Conservation (phyloP, 2,329 filamentous ascomycete species). For the Herpotrichia juniperi region DNA sequence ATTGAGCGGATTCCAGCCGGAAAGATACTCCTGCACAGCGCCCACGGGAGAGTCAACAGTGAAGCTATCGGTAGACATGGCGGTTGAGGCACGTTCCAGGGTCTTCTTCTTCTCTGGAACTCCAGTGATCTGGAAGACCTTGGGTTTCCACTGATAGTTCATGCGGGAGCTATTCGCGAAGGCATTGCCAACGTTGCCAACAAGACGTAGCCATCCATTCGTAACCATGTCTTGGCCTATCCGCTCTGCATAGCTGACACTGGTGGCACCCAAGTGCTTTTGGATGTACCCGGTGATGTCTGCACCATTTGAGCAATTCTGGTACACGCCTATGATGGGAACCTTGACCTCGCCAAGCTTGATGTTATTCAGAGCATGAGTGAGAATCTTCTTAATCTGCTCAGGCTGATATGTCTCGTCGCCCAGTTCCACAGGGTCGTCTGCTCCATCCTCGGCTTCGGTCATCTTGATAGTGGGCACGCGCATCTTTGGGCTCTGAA, state of each 20-base stretch:
- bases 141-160: slow-evolving; percentile 96
- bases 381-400: slow-evolving; percentile 87
- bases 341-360: slow-evolving; percentile 92
- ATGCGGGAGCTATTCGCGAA: slow-evolving; percentile 98
- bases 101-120: slow-evolving; percentile 85
- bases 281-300: slow-evolving; percentile 97
- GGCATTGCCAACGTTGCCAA: slow-evolving; percentile 92
- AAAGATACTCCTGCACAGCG: slow-evolving; percentile 85
- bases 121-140: slow-evolving; percentile 85
- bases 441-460: slow-evolving; percentile 67
- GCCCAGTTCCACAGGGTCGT: slow-evolving; percentile 88
- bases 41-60: slow-evolving; percentile 81
- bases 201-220: slow-evolving; percentile 83
- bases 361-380: slow-evolving; percentile 85
- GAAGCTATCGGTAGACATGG: slow-evolving; percentile 59
- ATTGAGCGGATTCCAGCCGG: slow-evolving; percentile 92
- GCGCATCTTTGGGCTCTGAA: slow-evolving; percentile 59
- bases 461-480: slow-evolving; percentile 91
- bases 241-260: slow-evolving; percentile 87
- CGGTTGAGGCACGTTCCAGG: slow-evolving; percentile 75
- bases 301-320: slow-evolving; percentile 87
- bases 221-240: slow-evolving; percentile 92
- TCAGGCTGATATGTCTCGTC: slow-evolving; percentile 86
- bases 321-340: slow-evolving; percentile 91
- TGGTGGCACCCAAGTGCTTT: slow-evolving; percentile 81